Percentiles rank a stretch among this genome's conserved stretches.
These are phyloP conservation scores for Saturnispora dispora DNA, from an alignment of 805 yeast genomes.

Conservation along the genomic window DNA sequence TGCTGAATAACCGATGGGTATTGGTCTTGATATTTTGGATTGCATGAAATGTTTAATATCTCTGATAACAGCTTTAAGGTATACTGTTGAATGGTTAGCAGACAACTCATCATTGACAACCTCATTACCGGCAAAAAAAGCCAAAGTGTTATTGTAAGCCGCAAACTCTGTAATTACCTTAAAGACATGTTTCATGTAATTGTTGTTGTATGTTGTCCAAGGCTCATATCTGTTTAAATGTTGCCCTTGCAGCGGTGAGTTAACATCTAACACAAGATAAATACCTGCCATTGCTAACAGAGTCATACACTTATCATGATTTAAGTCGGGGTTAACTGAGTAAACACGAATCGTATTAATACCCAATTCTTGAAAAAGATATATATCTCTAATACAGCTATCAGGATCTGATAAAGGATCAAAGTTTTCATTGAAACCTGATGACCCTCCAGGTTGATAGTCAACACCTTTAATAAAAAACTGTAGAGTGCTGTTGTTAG, in stretches of 20 bases:
- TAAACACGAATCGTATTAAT: constrained; percentile 70
- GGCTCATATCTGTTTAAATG: constrained; percentile 58
- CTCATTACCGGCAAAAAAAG: constrained; percentile 79
- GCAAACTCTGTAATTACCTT: constrained; percentile 67
- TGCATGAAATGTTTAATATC: constrained; percentile 72
- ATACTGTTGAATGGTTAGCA: constrained; percentile 56
- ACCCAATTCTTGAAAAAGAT: constrained; percentile 57
- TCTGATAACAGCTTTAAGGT: constrained; percentile 72
- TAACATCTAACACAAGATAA: constrained; percentile 64
- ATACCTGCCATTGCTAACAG: constrained; percentile 61
- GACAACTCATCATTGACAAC: constrained; percentile 51
- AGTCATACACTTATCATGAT: constrained; percentile 65
- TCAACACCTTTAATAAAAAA: constrained; percentile 90
- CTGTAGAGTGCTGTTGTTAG: constrained; percentile 27
- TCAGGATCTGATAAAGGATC: constrained; percentile 62
- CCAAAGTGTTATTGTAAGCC: constrained; percentile 55
- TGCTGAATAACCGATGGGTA: constrained; percentile 86
- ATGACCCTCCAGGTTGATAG: constrained; percentile 76
- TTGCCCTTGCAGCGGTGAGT: constrained; percentile 60
- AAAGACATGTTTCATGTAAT: constrained; percentile 61
- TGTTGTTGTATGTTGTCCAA: constrained; percentile 52
- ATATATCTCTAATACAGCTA: constrained; percentile 58
- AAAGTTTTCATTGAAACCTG: constrained; percentile 48
- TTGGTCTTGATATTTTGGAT: constrained; percentile 46
- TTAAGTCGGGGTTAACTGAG: constrained; percentile 62